Base-by-base conservation (phyloP, 208 protist species). In the Trypanosoma mega region DNA sequence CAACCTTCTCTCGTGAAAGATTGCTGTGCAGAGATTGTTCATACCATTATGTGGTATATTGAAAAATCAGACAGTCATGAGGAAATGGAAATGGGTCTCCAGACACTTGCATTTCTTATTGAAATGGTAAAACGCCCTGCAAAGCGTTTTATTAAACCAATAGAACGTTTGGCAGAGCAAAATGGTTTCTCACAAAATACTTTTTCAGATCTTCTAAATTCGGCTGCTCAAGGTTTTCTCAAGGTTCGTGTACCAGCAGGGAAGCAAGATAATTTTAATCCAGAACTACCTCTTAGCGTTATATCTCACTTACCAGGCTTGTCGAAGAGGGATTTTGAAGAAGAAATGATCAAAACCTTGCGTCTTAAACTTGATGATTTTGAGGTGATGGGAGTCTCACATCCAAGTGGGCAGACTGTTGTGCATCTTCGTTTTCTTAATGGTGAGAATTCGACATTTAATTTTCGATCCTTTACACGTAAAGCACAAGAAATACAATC, bases 31-130 rank as follows among this genome's bases (percentile, higher is more conserved):
- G 75, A 91, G 53, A 90, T 93, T 69, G 81, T 90, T 46, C 82
- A 93, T 73, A 93, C 78, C 12, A 84, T 96, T 51, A 82, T 92
- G 77, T 87, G 80, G 82, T 92, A 90, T 66, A 85, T 96, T 65
- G 85, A 93, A 58, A 68, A 85, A 14, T 80, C 89, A 16, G 76
- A 88, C 51, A 85, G 74, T 51, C 51, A 76, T 33, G 76, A 85
- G 41, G 84, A 95, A 64, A 87, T 90, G 76, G 81, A 91, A 47
- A 74, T 91, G 48, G 85, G 80, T 24, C 70, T 95, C 41, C 53
- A 80, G 58, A 94, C 84, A 7, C 63, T 92, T 18, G 88, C 88
- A 9, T 77, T 70, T 27, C 65, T 94, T 21, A 74, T 94, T 43
- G 78, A 87, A 54, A 69, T 80, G 23, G 76, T 94, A 7, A 81